Percentiles rank a stretch among this genome's conserved stretches.
phyloP scores from a whole-genome alignment of 202 grass and related monocot genomes.

The Elaeis oleifera region DNA sequence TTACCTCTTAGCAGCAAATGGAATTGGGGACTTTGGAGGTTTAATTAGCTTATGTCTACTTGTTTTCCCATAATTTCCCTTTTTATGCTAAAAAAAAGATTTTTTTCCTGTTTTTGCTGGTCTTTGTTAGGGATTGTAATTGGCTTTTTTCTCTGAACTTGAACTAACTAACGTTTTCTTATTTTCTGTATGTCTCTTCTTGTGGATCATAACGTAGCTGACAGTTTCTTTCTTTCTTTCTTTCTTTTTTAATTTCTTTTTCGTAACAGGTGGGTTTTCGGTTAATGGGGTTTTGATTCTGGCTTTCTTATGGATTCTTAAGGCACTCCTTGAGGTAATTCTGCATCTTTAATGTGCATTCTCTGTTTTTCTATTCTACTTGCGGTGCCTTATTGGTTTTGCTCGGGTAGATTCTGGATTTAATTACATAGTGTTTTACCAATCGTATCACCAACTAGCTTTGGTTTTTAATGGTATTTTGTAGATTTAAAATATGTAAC shows the following conservation, averaged over 20 bases:
- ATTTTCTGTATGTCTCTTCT: no score
- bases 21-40: neutral
- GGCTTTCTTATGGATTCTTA: conserved; percentile 75
- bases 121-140: conserved; percentile 69
- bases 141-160: conserved; percentile 32
- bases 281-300: conserved; percentile 73
- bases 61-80: neutral
- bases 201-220: no score
- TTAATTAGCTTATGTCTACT: no score
- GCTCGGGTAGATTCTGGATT: no score
- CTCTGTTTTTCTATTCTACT: conserved; percentile 4
- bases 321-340: conserved; percentile 80
- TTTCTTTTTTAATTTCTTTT: neutral
- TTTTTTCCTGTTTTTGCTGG: no score
- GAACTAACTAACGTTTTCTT: no score
- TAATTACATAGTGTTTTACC: no score
- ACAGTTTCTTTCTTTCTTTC: no score
- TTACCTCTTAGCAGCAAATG: conserved; percentile 24
- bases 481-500: no score
- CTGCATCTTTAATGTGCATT: neutral
- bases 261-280: conserved; percentile 58
- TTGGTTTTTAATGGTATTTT: no score
- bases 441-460: no score
- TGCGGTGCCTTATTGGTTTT: neutral
- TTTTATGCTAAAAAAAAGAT: no score